Percentiles rank a stretch among this genome's conserved stretches.
These are phyloP conservation scores for Pichia sp. DNA, from an alignment of 1,139 yeast genomes.

Conservation along the genomic window DNA sequence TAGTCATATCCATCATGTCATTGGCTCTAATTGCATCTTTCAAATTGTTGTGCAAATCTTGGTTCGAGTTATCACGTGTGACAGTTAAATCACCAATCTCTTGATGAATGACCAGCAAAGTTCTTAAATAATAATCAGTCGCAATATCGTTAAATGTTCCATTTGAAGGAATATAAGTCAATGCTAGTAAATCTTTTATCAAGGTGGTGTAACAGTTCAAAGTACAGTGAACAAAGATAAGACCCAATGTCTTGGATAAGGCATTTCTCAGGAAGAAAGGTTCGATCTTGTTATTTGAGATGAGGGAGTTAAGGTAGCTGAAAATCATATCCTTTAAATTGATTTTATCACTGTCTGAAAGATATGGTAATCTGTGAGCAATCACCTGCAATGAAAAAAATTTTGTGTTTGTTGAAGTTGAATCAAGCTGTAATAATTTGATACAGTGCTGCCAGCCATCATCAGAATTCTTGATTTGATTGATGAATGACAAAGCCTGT, in stretches of 20 bases:
- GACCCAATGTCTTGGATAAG: constrained; percentile 64
- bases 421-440: constrained; percentile 36
- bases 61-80: constrained; percentile 51
- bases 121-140: constrained; percentile 69
- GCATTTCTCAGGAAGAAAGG: constrained; percentile 69
- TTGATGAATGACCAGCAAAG: constrained; percentile 68
- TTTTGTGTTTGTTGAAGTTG: constrained; percentile 39
- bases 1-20: constrained; percentile 63
- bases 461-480: constrained; percentile 62
- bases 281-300: constrained; percentile 33
- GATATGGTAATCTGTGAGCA: constrained; percentile 49
- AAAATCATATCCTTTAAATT: constrained; percentile 36
- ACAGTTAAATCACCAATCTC: constrained; percentile 93
- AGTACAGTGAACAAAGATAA: constrained; percentile 63
- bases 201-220: constrained; percentile 55
- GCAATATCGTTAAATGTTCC: constrained; percentile 38
- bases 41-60: constrained; percentile 58
- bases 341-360: constrained; percentile 40
- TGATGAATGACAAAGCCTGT: constrained; percentile 80
- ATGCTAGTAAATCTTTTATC: constrained; percentile 52
- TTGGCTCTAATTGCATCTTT: constrained; percentile 76
- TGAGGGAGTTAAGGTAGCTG: constrained; percentile 30
- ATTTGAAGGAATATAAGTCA: constrained; percentile 25
- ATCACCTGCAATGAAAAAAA: constrained; percentile 81
- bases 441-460: constrained; percentile 79